Base-by-base conservation (phyloP, 2,329 filamentous ascomycete genomes). In the Laburnicola sp. region DNA sequence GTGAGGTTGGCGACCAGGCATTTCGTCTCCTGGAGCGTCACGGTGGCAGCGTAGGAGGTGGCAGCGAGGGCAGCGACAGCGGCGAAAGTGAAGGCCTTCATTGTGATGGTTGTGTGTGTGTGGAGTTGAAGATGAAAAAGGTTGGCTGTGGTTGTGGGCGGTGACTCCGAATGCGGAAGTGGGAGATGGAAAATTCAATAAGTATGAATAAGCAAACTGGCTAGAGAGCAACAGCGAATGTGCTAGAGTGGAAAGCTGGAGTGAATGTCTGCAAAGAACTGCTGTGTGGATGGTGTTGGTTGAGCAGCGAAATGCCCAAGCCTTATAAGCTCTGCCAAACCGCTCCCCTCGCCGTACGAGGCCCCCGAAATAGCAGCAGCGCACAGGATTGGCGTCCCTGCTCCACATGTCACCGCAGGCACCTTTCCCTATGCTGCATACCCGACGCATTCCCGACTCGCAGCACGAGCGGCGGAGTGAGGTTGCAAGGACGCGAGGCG, bases 11-110 rank as follows among this genome's bases (percentile, higher is more conserved):
- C 25, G 27, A 55, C 47, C 9, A 58, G 30, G 53, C 60, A 62
- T 11, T 39, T 16, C 3, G 59, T 63, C 31, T 51, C 39, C 34
- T 57, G 16, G 45, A 63, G 47, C 22, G 53, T 60, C 43, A 63
- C 60, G 26, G 60, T 60, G 28, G 60, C 57, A 31, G 51, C 53
- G 22, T 31, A 39, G 27, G 48, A 36, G 32, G 45, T 45, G 35
- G 57, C 49, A 45, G 53, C 23, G 40, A 60, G 48, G 16, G 56
- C 52, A 6, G 42, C 41, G 28, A 57, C 43, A 16, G 50, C 44
- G 28, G 56, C 46, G 51, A 55, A 23, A 30, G 56, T 45, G 48
- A 51, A 57, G 38, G 44, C 38, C 56, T 57, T 59, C 58, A 61
- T 61, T 46, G 26, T 60, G 51, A 36, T 26, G 38, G 42, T 57